Evolutionary conservation across 2,329 filamentous ascomycete species (phyloP).

Genomic region (Colletotrichum truncatum): DNA sequence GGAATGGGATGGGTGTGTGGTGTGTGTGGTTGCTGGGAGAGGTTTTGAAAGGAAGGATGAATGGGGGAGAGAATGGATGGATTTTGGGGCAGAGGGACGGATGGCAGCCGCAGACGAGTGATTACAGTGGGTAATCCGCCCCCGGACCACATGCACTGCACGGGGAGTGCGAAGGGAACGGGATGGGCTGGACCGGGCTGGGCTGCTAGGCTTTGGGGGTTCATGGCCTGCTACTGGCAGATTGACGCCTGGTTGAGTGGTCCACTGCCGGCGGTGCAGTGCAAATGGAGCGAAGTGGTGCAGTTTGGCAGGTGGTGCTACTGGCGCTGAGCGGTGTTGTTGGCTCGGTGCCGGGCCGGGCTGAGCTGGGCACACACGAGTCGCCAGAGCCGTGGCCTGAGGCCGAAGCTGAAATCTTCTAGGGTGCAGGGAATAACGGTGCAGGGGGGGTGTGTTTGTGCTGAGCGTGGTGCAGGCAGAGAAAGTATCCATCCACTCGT

Average conservation of each 20-base stretch:
- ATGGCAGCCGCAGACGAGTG: conserved; percentile 28
- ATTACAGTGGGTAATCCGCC: conserved; percentile 26
- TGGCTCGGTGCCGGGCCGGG: conserved; percentile 27
- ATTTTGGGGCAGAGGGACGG: conserved; percentile 29
- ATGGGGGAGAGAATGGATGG: conserved; percentile 31
- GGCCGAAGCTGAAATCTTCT: conserved; percentile 7
- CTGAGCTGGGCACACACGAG: neutral
- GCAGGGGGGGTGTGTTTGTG: conserved; percentile 10
- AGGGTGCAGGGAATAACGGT: conserved; percentile 3
- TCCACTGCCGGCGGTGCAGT: conserved; percentile 18
- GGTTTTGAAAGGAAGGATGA: conserved; percentile 25
- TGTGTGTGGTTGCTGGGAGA: conserved; percentile 20
- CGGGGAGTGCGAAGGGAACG: conserved; percentile 22
- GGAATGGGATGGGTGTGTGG: conserved; percentile 20
- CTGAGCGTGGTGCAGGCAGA: neutral
- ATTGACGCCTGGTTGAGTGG: conserved; percentile 7
- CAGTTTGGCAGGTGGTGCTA: neutral
- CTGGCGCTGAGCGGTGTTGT: neutral
- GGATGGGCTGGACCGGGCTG: conserved; percentile 26
- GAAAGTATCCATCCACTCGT: neutral
- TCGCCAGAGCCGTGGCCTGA: neutral
- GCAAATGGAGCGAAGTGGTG: conserved; percentile 20
- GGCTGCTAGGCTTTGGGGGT: conserved; percentile 8
- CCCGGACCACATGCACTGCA: conserved; percentile 28
- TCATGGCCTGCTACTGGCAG: conserved; percentile 21